Evolutionary conservation across 345 rosid species (phyloP).

Genomic region (Murraya koenigii): DNA sequence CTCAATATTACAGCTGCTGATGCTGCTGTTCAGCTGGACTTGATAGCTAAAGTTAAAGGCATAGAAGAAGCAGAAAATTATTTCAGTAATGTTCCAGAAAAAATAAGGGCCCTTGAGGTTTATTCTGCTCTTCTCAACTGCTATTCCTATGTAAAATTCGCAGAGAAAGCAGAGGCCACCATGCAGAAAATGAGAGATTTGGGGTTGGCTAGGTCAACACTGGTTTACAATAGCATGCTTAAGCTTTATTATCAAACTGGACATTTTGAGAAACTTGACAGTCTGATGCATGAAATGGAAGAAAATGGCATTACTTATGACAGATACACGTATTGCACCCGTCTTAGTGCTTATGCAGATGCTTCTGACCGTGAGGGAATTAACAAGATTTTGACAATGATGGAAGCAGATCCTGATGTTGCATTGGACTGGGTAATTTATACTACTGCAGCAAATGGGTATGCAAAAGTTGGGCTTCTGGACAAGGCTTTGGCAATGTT

Average conservation of each 20-base stretch:
- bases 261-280: slow-evolving; percentile 24
- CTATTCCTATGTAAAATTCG: slow-evolving; percentile 22
- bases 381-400: slow-evolving; percentile 18
- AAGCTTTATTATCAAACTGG: slow-evolving; percentile 27
- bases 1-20: slow-evolving; percentile 10
- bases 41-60: slow-evolving; percentile 39
- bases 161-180: slow-evolving; percentile 40
- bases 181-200: slow-evolving; percentile 35
- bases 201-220: slow-evolving; percentile 10
- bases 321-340: slow-evolving; percentile 12
- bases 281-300: slow-evolving; percentile 31
- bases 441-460: slow-evolving; percentile 16
- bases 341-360: slow-evolving; percentile 30
- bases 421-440: slow-evolving; percentile 23
- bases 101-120: slow-evolving; percentile 10
- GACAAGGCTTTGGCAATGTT: slow-evolving; percentile 34
- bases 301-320: slow-evolving; percentile 21
- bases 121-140: slow-evolving; percentile 41
- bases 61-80: slow-evolving; percentile 35
- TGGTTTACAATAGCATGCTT: slow-evolving; percentile 28
- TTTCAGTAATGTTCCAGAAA: slow-evolving; percentile 24
- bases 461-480: slow-evolving; percentile 19
- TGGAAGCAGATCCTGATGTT: slow-evolving; percentile 29
- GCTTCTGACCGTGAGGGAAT: slow-evolving; percentile 24
- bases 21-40: slow-evolving; percentile 35